Evolutionary conservation across 192 early-diverging fungal genomes (phyloP).

Genomic region (Dispira simplex): DNA sequence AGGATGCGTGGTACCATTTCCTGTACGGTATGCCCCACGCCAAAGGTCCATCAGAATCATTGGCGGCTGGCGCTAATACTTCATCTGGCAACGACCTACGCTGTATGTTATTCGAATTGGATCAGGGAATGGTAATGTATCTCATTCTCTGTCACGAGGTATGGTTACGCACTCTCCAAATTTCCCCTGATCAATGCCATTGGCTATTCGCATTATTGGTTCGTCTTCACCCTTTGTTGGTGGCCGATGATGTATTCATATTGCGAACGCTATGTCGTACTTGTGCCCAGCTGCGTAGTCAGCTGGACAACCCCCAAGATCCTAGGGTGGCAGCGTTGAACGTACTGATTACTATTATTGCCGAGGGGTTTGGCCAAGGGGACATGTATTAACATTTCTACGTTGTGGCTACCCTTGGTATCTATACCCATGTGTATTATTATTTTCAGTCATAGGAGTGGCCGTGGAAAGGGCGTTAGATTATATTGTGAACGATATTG

Average conservation of each 20-base stretch:
- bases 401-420: too few species aligned
- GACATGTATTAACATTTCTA: neutral
- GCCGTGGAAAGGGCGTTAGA: too few species aligned
- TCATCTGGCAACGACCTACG: neutral
- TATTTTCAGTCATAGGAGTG: too few species aligned
- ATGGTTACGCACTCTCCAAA: too few species aligned
- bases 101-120: neutral
- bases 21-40: neutral
- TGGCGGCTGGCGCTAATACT: neutral
- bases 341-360: neutral
- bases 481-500: too few species aligned
- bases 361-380: neutral
- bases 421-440: too few species aligned
- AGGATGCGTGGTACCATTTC: neutral
- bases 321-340: neutral
- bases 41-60: neutral
- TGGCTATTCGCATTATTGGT: constrained; percentile 1
- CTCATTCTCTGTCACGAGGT: neutral
- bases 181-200: neutral
- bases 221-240: neutral
- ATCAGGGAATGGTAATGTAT: neutral
- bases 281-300: neutral
- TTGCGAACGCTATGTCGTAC: neutral
- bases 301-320: neutral
- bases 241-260: neutral